phyloP scores from a whole-genome alignment of 1,139 yeast species.

The Kurtzmaniella quercitrusa region DNA sequence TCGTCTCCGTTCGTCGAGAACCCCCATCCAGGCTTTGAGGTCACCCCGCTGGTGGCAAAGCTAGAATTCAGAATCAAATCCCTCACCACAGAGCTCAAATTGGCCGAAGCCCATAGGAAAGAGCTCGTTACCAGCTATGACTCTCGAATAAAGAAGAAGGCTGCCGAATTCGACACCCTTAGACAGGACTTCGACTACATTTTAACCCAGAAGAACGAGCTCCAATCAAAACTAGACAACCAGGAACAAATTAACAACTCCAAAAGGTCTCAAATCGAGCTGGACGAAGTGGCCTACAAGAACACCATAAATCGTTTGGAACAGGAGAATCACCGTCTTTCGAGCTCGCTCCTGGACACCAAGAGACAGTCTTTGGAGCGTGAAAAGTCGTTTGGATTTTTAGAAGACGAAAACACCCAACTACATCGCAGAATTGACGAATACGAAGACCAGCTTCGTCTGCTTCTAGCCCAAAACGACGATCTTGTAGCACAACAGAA shows the following conservation, averaged over 20 bases:
- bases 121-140: constrained; percentile 25
- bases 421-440: constrained; percentile 20
- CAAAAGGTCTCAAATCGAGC: constrained; percentile 34
- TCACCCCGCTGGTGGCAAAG: constrained; percentile 11
- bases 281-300: constrained; percentile 15
- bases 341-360: constrained; percentile 24
- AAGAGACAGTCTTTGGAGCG: not conserved
- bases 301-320: constrained; percentile 15
- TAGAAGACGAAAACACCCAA: constrained; percentile 26
- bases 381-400: constrained; percentile 17
- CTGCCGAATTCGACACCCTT: constrained; percentile 29
- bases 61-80: constrained; percentile 26
- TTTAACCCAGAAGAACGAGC: constrained; percentile 49
- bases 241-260: constrained; percentile 43
- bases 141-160: constrained; percentile 25
- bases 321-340: constrained; percentile 19
- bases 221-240: constrained; percentile 48
- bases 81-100: constrained; percentile 29
- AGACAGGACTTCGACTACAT: constrained; percentile 56
- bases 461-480: constrained; percentile 8
- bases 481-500: not conserved
- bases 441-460: constrained; percentile 7
- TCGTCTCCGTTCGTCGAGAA: constrained; percentile 17
- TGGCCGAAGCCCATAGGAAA: constrained; percentile 30
- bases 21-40: constrained; percentile 15